Conservation (phyloP, 2,329 filamentous ascomycete species). For the Cercospora sesami region DNA sequence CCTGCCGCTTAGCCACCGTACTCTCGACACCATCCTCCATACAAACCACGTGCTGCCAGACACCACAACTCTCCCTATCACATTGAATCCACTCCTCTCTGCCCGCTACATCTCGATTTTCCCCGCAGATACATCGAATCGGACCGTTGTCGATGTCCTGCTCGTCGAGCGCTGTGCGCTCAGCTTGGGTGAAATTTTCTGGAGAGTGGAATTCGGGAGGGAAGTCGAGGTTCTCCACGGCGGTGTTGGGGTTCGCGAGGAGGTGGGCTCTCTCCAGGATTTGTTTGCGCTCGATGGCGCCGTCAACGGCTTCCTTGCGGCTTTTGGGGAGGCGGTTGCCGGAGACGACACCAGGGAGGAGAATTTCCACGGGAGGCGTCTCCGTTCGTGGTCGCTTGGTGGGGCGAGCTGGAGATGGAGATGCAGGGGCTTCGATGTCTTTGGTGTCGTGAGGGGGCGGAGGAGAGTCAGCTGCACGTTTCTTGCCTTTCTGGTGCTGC, state of each 20-base stretch:
- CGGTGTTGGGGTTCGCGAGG: slow-evolving; percentile 2
- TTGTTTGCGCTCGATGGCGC: slow-evolving; percentile 22
- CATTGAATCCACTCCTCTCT: slow-evolving; percentile 29
- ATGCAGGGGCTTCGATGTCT: neutral
- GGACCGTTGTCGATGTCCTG: slow-evolving; percentile 14
- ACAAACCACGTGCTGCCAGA: slow-evolving; percentile 37
- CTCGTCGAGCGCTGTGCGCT: slow-evolving; percentile 9
- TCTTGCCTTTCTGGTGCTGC: neutral
- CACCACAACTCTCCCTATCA: slow-evolving; percentile 26
- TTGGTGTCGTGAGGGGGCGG: neutral
- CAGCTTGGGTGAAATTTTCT: slow-evolving; percentile 24
- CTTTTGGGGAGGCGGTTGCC: slow-evolving; percentile 27
- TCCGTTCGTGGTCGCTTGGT: neutral
- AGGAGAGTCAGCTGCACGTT: neutral
- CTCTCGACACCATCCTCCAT: slow-evolving; percentile 23
- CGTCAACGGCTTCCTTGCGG: slow-evolving; percentile 26
- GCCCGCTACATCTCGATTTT: slow-evolving; percentile 20
- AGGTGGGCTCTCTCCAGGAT: slow-evolving; percentile 21
- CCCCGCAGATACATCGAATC: slow-evolving; percentile 36
- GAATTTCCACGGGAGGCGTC: neutral
- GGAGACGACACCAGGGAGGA: slow-evolving; percentile 20
- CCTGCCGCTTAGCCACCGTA: slow-evolving; percentile 12
- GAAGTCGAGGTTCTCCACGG: slow-evolving; percentile 22
- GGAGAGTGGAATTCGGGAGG: slow-evolving; percentile 33
- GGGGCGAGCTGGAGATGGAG: neutral